Evolutionary conservation across 176 grass and related monocot genomes (phyloP).

Genomic region (Oryza glaberrima): DNA sequence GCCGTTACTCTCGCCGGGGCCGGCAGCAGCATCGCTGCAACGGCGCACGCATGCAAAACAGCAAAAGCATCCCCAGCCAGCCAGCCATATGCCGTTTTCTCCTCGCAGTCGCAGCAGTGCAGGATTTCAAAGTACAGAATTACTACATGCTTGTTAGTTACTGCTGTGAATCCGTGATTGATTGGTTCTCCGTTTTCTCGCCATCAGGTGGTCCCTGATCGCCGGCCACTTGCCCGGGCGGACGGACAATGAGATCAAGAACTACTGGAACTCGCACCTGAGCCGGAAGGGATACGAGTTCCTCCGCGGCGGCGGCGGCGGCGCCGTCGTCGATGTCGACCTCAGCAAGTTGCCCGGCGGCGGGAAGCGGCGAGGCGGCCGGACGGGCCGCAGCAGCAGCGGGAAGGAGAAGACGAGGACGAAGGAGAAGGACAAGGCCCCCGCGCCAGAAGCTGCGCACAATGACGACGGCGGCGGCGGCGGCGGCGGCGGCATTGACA

Average conservation of each 20-base stretch:
- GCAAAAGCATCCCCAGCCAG: not conserved
- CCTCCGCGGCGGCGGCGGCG: not conserved
- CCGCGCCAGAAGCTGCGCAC: not conserved
- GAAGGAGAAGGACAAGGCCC: not conserved
- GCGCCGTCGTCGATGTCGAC: slow-evolving; percentile 36
- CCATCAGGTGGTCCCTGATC: slow-evolving; percentile 65
- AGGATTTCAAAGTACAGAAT: not conserved
- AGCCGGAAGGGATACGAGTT: slow-evolving; percentile 32
- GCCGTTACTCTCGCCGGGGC: not conserved
- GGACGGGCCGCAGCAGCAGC: slow-evolving; percentile 15
- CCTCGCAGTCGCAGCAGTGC: not conserved
- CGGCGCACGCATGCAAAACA: not conserved
- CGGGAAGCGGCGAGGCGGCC: slow-evolving; percentile 50
- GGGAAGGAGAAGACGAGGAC: not conserved
- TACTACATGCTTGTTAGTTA: not conserved
- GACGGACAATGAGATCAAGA: slow-evolving; percentile 68
- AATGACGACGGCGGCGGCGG: not conserved
- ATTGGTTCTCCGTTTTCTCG: not conserved
- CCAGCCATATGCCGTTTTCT: not conserved
- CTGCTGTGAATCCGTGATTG: not conserved
- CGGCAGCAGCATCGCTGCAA: not conserved
- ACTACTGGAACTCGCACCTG: slow-evolving; percentile 67
- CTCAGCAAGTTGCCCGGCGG: slow-evolving; percentile 53
- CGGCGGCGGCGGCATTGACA: not conserved
- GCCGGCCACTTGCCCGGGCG: slow-evolving; percentile 61